Evolutionary conservation across 1,284 basidiomycete species (phyloP), one percentile per base, ranked within the genome.

Genomic region (Apiotrichum akiyoshidainum): DNA sequence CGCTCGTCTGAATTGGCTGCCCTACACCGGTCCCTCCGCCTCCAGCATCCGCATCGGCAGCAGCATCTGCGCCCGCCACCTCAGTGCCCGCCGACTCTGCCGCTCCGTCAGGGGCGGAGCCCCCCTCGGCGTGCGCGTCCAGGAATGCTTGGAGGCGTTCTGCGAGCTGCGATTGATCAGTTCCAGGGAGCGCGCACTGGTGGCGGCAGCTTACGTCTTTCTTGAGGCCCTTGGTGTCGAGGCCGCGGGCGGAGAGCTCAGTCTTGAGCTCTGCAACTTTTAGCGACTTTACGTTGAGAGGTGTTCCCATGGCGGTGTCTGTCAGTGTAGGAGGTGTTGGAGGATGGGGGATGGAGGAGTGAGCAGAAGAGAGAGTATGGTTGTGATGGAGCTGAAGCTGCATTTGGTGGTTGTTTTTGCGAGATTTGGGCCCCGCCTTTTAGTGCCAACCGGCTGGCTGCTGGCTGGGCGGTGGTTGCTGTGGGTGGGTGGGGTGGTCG

Each of bases 191-290:
- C 31, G 31, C 31, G n/a, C 37, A 37, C 12, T 16, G 2, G n/a
- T 2, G n/a, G 22, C 14, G 71, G 26, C 26, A 31, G 26, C 73
- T 64, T 46, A 76, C 75, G 46, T 75, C 74, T 59, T 75, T 74
- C 65, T 78, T 78, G 4, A 75, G 57, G 1, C 74, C 73, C 37
- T 66, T 71, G 7, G 69, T 70, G 4, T 68, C 63, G 4, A 78
- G 64, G 1, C 71, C 74, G 5, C 75, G 58, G 42, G 69, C 71
- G 1, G 65, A 52, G n/a, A 78, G 69, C 64, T 78, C 73, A 14
- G 72, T 71, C 59, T 73, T 73, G 54, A 78, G 70, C 55, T 78
- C 76, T 34, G 68, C 70, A 16, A 76, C 74, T 52, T 75, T 74
- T 53, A 76, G 67, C 0, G 49, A 37, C 11, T 47, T 40, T 47